These are phyloP conservation scores for Prunella vulgaris DNA, from an alignment of 257 asterid species.

Conservation along the genomic window DNA sequence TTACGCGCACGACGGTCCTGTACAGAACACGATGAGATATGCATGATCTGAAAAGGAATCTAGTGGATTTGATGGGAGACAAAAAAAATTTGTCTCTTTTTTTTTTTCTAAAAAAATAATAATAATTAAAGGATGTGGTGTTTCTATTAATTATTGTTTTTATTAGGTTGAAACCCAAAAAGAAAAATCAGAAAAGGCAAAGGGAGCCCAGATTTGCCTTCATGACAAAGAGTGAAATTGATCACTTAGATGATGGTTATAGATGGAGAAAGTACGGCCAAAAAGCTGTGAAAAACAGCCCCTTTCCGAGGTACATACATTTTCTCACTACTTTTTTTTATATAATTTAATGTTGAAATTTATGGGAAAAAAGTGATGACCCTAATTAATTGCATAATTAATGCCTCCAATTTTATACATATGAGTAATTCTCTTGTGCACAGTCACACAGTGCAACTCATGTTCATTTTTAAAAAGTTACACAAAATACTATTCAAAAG, in stretches of 20 bases:
- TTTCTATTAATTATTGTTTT: not conserved
- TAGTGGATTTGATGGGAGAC: slow-evolving; percentile 25
- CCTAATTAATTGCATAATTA: not conserved
- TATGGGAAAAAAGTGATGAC: not conserved
- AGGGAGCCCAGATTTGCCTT: slow-evolving; percentile 87
- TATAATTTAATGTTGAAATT: not conserved
- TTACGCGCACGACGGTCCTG: too few relatives aligned
- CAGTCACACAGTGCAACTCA: too few relatives aligned
- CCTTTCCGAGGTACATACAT: slow-evolving; percentile 67
- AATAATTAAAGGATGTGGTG: not conserved
- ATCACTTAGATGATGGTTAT: slow-evolving; percentile 90
- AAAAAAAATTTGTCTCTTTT: not conserved
- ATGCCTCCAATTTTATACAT: not conserved
- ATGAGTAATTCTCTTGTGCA: too few relatives aligned
- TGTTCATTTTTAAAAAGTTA: too few relatives aligned
- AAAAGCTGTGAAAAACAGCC: slow-evolving; percentile 91
- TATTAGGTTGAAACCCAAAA: slow-evolving; percentile 59
- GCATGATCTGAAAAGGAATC: slow-evolving; percentile 31
- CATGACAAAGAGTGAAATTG: slow-evolving; percentile 88
- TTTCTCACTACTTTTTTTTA: not conserved
- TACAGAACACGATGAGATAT: not conserved
- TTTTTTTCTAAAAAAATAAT: not conserved
- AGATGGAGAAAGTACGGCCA: slow-evolving; percentile 98
- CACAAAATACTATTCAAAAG: too few relatives aligned
- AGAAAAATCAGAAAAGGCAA: slow-evolving; percentile 70